phyloP scores from a whole-genome alignment of 1,284 basidiomycete genomes.

The Peniophora sp. region DNA sequence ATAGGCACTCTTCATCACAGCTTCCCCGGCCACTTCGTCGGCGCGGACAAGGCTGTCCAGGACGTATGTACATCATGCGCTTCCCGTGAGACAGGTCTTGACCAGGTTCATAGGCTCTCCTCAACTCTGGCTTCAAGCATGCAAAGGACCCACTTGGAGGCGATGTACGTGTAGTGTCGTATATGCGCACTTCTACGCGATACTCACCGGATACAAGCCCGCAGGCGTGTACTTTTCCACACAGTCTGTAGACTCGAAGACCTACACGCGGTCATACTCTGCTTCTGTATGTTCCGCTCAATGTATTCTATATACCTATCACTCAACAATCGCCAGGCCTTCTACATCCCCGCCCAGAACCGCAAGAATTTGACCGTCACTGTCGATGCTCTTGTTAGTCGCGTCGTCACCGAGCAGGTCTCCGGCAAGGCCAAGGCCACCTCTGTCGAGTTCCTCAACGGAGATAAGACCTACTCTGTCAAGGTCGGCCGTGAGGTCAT shows the following conservation, averaged over 20 bases:
- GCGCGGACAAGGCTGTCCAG: neutral
- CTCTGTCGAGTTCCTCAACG: slow-evolving; percentile 21
- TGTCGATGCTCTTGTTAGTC: slow-evolving; percentile 12
- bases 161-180: neutral
- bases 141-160: slow-evolving; percentile 3
- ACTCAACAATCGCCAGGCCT: slow-evolving; percentile 13
- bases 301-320: no score
- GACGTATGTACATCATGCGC: neutral
- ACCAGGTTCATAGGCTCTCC: neutral
- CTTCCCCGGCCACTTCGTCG: neutral
- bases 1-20: neutral
- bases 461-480: slow-evolving; percentile 15
- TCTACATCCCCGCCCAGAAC: slow-evolving; percentile 5
- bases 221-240: neutral
- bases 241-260: neutral
- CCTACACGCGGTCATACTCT: neutral
- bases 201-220: neutral
- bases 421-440: slow-evolving; percentile 9
- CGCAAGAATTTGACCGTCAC: slow-evolving; percentile 16
- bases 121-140: neutral
- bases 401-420: slow-evolving; percentile 7
- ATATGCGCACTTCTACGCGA: neutral
- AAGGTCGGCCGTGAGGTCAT: slow-evolving; percentile 29
- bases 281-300: neutral
- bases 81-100: neutral